A percentile compares a stretch with the other conserved stretches of the same genome.
These are phyloP conservation scores for Arabis hirsuta DNA, from an alignment of 345 rosid species.

Conservation along the genomic window DNA sequence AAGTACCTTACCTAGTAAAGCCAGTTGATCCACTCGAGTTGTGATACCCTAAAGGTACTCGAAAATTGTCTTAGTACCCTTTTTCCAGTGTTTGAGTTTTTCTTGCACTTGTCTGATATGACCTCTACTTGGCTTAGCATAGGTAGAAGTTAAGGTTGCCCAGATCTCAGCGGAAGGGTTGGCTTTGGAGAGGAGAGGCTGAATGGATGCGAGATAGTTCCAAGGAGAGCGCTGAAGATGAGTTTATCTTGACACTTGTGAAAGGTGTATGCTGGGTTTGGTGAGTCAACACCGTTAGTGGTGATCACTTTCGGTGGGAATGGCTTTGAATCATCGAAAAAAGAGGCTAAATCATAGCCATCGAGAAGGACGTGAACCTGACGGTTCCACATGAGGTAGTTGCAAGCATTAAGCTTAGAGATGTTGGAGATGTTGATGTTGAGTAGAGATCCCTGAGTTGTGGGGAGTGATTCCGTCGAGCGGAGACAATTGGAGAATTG, in stretches of 20 bases:
- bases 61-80: too few species aligned
- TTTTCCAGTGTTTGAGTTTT: too few species aligned
- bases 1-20: too few species aligned
- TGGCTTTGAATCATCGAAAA: background rate
- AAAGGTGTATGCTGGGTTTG: too few species aligned
- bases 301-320: background rate
- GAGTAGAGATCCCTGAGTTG: background rate
- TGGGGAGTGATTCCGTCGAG: background rate
- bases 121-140: too few species aligned
- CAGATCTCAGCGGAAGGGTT: too few species aligned
- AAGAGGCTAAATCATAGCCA: background rate
- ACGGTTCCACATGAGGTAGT: background rate
- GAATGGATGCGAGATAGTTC: background rate
- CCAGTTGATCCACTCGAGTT: too few species aligned
- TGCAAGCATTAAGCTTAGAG: background rate
- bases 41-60: too few species aligned
- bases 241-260: background rate
- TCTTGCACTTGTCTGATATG: too few species aligned
- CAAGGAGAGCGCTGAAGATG: background rate
- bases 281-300: too few species aligned
- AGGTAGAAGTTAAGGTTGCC: too few species aligned
- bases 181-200: background rate
- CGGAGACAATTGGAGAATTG: too few species aligned
- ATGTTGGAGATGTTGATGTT: background rate
- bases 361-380: background rate